Percentiles rank a stretch among this genome's conserved stretches.
phyloP scores from a whole-genome alignment of 164 flowering plant species.

The Umbilicus rupestris region DNA sequence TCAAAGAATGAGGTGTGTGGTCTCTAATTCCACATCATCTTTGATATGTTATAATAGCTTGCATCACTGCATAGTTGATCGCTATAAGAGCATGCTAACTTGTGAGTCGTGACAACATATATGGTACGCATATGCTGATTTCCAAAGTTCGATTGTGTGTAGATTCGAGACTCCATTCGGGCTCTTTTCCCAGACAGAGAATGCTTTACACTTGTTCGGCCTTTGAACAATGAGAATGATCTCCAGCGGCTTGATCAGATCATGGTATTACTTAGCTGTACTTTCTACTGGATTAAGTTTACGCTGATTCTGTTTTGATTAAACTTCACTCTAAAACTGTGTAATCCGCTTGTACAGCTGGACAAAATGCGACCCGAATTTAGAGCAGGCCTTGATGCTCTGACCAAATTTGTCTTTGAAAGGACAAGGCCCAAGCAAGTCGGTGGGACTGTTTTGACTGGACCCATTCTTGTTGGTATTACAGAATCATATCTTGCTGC shows the following conservation, averaged over 20 bases:
- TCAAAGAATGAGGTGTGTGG: constrained; percentile 83
- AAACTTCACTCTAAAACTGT: not conserved
- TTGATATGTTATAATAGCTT: not conserved
- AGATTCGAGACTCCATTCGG: constrained; percentile 95
- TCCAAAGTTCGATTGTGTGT: constrained; percentile 14
- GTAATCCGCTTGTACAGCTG: constrained; percentile 39
- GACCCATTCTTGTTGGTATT: constrained; percentile 85
- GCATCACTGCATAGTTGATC: not conserved
- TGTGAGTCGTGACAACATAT: not conserved
- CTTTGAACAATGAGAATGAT: constrained; percentile 73
- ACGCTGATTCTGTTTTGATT: not conserved
- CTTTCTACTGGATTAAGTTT: not conserved
- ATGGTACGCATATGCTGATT: constrained; percentile 10
- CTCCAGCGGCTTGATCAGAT: constrained; percentile 91
- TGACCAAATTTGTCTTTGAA: constrained; percentile 92
- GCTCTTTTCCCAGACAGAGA: constrained; percentile 98
- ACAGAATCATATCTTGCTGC: constrained; percentile 91
- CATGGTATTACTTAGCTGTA: constrained; percentile 22
- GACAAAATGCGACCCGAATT: constrained; percentile 87
- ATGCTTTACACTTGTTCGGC: constrained; percentile 91
- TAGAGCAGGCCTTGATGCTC: constrained; percentile 81
- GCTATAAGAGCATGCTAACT: not conserved
- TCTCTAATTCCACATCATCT: not conserved
- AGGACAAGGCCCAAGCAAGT: constrained; percentile 96
- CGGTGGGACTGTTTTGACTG: constrained; percentile 88